Percentiles rank a stretch among this genome's conserved stretches.
Evolutionary conservation across 257 asterid genomes (phyloP).

Genomic region (Apocynum venetum): DNA sequence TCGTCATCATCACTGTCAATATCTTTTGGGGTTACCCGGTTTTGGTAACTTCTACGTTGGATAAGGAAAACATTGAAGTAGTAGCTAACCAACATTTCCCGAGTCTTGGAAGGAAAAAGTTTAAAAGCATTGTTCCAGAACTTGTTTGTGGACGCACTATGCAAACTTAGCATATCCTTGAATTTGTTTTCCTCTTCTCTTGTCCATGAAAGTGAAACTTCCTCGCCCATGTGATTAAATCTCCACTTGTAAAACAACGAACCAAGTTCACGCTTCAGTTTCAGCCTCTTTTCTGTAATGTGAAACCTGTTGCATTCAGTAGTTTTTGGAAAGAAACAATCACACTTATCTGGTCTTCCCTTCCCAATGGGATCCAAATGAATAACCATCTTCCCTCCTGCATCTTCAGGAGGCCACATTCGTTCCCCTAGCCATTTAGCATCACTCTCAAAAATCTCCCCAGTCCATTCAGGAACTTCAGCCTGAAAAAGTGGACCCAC

Average conservation of each 20-base stretch:
- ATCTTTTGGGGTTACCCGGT: conserved; percentile 61
- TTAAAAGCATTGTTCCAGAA: conserved; percentile 41
- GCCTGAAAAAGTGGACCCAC: conserved; percentile 60
- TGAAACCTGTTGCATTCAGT: conserved; percentile 72
- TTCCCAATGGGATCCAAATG: conserved; percentile 36
- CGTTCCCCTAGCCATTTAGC: conserved; percentile 74
- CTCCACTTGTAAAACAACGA: conserved; percentile 45
- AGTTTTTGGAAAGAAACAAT: conserved; percentile 42
- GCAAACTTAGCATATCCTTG: conserved; percentile 40
- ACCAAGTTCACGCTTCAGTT: conserved; percentile 53
- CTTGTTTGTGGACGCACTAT: conserved; percentile 26
- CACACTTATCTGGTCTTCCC: conserved; percentile 44
- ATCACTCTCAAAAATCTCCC: conserved; percentile 41
- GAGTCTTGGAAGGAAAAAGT: conserved; percentile 46
- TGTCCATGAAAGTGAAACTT: conserved; percentile 81
- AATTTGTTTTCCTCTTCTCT: conserved; percentile 51
- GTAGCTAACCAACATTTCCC: conserved; percentile 61
- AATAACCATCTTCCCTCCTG: conserved; percentile 9
- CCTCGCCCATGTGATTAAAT: conserved; percentile 81
- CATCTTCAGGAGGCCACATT: conserved; percentile 51
- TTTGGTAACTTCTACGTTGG: conserved; percentile 69
- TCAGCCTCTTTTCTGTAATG: conserved; percentile 58
- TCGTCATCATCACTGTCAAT: conserved; percentile 88
- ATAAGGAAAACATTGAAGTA: conserved; percentile 63
- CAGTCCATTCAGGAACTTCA: conserved; percentile 66